phyloP scores from a whole-genome alignment of 2,329 filamentous ascomycete species.

The Botrytis elliptica region DNA sequence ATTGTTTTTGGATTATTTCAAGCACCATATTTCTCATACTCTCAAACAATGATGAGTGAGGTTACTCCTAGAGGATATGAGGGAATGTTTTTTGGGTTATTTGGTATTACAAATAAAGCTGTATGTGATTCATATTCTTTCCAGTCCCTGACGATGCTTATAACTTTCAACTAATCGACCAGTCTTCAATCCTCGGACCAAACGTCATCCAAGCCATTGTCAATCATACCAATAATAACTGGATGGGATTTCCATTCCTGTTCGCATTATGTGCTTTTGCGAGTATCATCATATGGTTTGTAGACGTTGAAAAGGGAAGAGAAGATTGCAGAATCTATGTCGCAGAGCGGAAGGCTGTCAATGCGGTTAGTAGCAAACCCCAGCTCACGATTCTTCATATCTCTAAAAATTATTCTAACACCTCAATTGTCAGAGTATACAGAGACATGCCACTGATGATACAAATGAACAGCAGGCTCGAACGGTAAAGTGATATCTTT shows the following conservation, averaged over 20 bases:
- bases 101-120: slow-evolving; percentile 46
- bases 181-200: slow-evolving; percentile 46
- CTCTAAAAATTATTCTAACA: background rate
- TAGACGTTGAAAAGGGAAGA: slow-evolving; percentile 44
- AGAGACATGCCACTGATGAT: background rate
- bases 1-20: slow-evolving; percentile 45
- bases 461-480: background rate
- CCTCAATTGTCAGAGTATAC: background rate
- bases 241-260: slow-evolving; percentile 46
- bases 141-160: background rate
- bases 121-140: slow-evolving; percentile 33
- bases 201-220: slow-evolving; percentile 47
- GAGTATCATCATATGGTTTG: slow-evolving; percentile 43
- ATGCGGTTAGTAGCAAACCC: background rate
- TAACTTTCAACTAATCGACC: background rate
- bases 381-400: background rate
- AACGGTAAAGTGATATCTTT: background rate
- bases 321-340: slow-evolving; percentile 42
- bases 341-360: slow-evolving; percentile 39
- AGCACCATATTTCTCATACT: slow-evolving; percentile 45
- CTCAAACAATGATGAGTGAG: slow-evolving; percentile 47
- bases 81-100: slow-evolving; percentile 47
- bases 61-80: slow-evolving; percentile 45
- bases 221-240: slow-evolving; percentile 44
- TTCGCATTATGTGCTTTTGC: slow-evolving; percentile 42